Evolutionary conservation across 176 grass and related monocot species (phyloP).

Genomic region (Bromus sterilis): DNA sequence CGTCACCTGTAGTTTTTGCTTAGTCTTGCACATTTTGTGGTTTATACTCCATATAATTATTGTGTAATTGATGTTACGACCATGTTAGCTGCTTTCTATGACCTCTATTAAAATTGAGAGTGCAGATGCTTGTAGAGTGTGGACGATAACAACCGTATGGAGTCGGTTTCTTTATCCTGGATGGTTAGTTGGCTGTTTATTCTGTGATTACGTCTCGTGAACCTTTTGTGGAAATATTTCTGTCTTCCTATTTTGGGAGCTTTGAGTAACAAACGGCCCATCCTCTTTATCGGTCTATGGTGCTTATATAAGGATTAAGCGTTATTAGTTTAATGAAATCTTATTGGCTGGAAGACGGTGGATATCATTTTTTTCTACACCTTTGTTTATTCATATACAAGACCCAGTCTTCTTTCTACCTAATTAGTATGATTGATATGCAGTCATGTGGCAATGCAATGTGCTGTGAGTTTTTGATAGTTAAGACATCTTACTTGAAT

Average conservation of each 20-base stretch:
- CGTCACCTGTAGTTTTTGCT: not conserved
- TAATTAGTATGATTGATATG: not conserved
- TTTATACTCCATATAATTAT: not conserved
- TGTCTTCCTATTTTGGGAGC: not conserved
- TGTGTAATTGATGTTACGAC: not conserved
- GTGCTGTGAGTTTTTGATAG: not conserved
- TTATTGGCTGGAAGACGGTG: not conserved
- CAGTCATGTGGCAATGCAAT: not conserved
- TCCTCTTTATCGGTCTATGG: not conserved
- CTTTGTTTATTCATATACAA: not conserved
- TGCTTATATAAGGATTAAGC: not conserved
- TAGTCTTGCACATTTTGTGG: not conserved
- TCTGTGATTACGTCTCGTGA: not conserved
- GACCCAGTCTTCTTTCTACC: not conserved
- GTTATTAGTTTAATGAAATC: not conserved
- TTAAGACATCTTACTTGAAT: constrained; percentile 8
- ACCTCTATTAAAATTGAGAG: not conserved
- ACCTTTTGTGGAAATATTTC: not conserved
- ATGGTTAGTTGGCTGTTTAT: not conserved
- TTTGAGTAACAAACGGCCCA: not conserved
- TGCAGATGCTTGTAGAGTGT: not conserved
- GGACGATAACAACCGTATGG: not conserved
- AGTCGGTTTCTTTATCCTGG: not conserved
- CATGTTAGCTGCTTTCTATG: constrained; percentile 2
- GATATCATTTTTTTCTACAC: not conserved